Evolutionary conservation across 2,329 filamentous ascomycete species (phyloP).

Genomic region (Pestalotiopsis sp.): DNA sequence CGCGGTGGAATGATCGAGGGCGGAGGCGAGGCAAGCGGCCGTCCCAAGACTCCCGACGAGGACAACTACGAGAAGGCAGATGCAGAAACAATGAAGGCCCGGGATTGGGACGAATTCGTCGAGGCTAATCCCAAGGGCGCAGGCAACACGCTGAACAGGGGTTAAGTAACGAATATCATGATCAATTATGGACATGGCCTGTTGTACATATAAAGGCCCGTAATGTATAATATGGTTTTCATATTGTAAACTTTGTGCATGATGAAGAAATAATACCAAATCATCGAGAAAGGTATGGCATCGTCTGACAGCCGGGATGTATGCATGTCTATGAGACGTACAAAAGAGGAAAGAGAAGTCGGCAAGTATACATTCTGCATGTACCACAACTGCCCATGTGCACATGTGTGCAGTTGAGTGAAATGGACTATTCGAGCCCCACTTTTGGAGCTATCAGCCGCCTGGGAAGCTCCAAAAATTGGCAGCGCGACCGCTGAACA

Average conservation of each 20-base stretch:
- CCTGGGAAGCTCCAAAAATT: constrained; percentile 6
- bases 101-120: constrained; percentile 92
- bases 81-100: constrained; percentile 87
- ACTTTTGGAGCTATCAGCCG: constrained; percentile 8
- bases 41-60: constrained; percentile 76
- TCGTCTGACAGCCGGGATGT: neutral
- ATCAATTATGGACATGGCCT: neutral
- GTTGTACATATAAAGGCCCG: neutral
- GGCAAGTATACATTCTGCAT: neutral
- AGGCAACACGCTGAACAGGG: constrained; percentile 83
- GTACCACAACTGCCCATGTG: too few relatives aligned
- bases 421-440: neutral
- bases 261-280: neutral
- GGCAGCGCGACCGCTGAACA: neutral
- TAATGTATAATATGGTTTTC: constrained; percentile 8
- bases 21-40: constrained; percentile 74
- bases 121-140: constrained; percentile 86
- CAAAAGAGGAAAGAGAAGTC: neutral
- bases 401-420: neutral
- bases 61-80: constrained; percentile 89
- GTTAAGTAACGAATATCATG: constrained; percentile 32
- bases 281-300: too few relatives aligned
- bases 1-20: constrained; percentile 90
- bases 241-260: neutral
- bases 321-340: too few relatives aligned